These are phyloP conservation scores for Trypanosoma brucei DNA, from an alignment of 208 protist genomes.

Conservation along the genomic window DNA sequence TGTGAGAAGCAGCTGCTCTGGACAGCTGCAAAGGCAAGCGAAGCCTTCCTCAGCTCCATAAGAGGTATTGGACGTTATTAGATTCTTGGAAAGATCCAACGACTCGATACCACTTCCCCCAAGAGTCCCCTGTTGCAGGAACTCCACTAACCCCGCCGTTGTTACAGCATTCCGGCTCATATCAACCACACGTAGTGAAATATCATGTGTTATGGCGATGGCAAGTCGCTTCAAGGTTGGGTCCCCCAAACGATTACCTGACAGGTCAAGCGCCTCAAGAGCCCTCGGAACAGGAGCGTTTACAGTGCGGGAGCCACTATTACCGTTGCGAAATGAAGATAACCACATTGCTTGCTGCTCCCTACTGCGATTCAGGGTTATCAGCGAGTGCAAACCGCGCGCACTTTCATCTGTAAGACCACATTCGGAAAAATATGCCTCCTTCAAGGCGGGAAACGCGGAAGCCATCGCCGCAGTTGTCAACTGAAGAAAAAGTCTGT, in stretches of 20 bases:
- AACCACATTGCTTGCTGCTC: constrained; percentile 29
- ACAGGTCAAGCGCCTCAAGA: constrained; percentile 46
- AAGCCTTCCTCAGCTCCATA: constrained; percentile 12
- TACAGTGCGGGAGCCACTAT: background rate
- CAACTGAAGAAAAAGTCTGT: constrained; percentile 25
- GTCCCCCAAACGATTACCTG: constrained; percentile 52
- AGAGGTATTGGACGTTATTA: constrained; percentile 7
- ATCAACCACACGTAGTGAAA: constrained; percentile 43
- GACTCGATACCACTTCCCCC: constrained; percentile 45
- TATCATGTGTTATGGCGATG: constrained; percentile 31
- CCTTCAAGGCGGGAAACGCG: constrained; percentile 37
- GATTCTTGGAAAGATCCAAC: constrained; percentile 56
- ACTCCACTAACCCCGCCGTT: constrained; percentile 20
- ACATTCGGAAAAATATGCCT: constrained; percentile 57
- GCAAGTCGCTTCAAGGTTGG: constrained; percentile 38
- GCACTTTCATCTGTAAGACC: constrained; percentile 45
- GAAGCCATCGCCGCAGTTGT: background rate
- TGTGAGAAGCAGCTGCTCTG: constrained; percentile 25
- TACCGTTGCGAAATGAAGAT: constrained; percentile 32
- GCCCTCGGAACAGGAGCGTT: constrained; percentile 7
- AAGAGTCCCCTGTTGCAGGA: constrained; percentile 33
- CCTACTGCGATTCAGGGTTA: constrained; percentile 22
- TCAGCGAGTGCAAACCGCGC: constrained; percentile 35
- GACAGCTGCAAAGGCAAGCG: constrained; percentile 15
- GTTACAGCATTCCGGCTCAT: constrained; percentile 48